Conservation (phyloP, 1,284 basidiomycete species). For the Anthracocystis walkeri region DNA sequence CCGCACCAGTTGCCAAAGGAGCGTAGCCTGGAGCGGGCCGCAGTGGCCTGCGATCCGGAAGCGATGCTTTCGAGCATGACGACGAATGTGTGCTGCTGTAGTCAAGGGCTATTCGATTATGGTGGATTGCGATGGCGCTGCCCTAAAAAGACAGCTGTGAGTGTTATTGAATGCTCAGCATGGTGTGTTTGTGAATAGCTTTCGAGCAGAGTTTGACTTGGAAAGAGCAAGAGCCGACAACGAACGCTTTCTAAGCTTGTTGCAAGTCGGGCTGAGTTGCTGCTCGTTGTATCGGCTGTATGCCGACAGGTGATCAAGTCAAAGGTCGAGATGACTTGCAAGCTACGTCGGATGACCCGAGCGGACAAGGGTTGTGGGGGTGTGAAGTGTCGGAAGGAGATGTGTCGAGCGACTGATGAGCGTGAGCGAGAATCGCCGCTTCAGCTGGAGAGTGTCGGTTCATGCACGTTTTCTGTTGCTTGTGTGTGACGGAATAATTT, state of each 20-base stretch:
- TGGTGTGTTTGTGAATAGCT: not conserved
- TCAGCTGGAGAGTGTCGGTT: not conserved
- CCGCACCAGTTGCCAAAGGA: slow-evolving; percentile 44
- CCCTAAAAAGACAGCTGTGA: slow-evolving; percentile 5
- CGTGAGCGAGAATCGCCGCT: not conserved
- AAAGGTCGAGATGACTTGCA: not conserved
- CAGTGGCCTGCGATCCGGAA: slow-evolving; percentile 5
- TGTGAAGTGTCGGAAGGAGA: not conserved
- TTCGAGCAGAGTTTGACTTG: slow-evolving; percentile 3
- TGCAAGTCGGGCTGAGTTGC: no score
- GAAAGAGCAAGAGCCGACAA: no score
- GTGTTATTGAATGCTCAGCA: slow-evolving; percentile 7
- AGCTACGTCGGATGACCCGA: not conserved
- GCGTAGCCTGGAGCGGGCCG: slow-evolving; percentile 13
- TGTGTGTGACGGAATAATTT: not conserved
- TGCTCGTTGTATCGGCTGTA: not conserved
- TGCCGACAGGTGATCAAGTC: not conserved
- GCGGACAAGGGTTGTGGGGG: not conserved
- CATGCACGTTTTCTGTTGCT: not conserved
- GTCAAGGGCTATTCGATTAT: not conserved
- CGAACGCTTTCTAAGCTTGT: no score
- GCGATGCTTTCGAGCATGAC: slow-evolving; percentile 17
- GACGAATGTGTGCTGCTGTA: not conserved
- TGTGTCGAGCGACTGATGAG: slow-evolving; percentile 1
- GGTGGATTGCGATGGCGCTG: not conserved